Evolutionary conservation across 768 basidiomycete species (phyloP).

Genomic region (Sarcodon aspratus): DNA sequence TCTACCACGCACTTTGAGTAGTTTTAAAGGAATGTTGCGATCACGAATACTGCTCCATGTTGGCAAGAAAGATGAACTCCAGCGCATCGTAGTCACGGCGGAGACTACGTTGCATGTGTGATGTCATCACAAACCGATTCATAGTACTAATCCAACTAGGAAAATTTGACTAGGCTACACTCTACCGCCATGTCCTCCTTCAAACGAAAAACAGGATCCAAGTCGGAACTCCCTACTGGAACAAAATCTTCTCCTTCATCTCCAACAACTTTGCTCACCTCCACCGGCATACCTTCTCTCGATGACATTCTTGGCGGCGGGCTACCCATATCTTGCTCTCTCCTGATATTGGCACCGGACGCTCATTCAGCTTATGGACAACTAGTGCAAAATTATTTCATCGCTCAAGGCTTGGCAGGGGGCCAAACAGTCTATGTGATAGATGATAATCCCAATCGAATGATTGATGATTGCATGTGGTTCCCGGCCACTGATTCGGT

Average conservation of each 20-base stretch:
- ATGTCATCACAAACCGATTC: background rate
- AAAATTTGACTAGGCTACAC: background rate
- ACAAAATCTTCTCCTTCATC: slow-evolving; percentile 51
- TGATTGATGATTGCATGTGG: slow-evolving; percentile 81
- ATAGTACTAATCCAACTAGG: slow-evolving; percentile 4
- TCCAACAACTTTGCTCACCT: slow-evolving; percentile 45
- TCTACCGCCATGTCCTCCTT: slow-evolving; percentile 59
- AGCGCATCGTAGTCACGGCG: too few species aligned
- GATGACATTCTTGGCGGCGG: slow-evolving; percentile 95
- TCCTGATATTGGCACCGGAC: slow-evolving; percentile 76
- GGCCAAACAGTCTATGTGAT: slow-evolving; percentile 63
- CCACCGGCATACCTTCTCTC: slow-evolving; percentile 85
- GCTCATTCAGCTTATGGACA: slow-evolving; percentile 76
- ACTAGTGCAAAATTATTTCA: slow-evolving; percentile 78
- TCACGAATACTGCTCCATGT: too few species aligned
- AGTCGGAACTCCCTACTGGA: slow-evolving; percentile 36
- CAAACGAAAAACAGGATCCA: slow-evolving; percentile 45
- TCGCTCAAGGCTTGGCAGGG: slow-evolving; percentile 74
- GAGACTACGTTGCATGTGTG: too few species aligned
- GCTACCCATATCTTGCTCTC: slow-evolving; percentile 67
- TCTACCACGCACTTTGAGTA: too few species aligned
- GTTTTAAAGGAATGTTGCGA: too few species aligned
- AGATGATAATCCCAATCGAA: slow-evolving; percentile 40
- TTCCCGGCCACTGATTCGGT: slow-evolving; percentile 16
- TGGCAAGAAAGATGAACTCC: too few species aligned